Evolutionary conservation across 768 basidiomycete genomes (phyloP).

Genomic region (Chlorophyllum brunneum): DNA sequence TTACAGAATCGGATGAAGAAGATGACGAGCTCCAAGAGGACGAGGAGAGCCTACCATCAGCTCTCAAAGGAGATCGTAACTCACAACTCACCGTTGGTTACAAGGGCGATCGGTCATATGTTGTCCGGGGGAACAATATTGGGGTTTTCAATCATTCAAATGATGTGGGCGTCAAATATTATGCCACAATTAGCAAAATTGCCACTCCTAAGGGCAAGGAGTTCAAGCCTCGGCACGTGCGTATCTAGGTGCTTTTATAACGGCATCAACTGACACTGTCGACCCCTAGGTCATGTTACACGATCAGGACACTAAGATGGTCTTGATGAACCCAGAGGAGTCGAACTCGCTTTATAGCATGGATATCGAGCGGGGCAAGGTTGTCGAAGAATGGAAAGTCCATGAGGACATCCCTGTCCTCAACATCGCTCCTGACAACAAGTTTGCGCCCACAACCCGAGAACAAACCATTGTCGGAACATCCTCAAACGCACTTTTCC

Average conservation of each 20-base stretch:
- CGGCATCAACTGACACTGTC: background rate
- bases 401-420: constrained; percentile 83
- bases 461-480: constrained; percentile 92
- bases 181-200: constrained; percentile 83
- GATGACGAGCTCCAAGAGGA: constrained; percentile 44
- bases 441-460: constrained; percentile 90
- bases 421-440: constrained; percentile 89
- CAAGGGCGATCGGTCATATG: constrained; percentile 92
- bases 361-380: constrained; percentile 92
- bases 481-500: constrained; percentile 95
- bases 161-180: constrained; percentile 69
- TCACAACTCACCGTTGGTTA: constrained; percentile 92
- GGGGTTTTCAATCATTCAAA: constrained; percentile 81
- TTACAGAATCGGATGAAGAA: constrained; percentile 38
- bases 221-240: constrained; percentile 84
- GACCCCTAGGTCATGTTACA: constrained; percentile 88
- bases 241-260: constrained; percentile 16
- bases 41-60: constrained; percentile 36
- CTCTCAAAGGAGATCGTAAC: constrained; percentile 64
- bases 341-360: constrained; percentile 82
- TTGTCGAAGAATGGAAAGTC: constrained; percentile 99
- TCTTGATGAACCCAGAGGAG: constrained; percentile 80
- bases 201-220: constrained; percentile 74
- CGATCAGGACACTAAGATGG: constrained; percentile 94
- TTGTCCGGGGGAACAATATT: constrained; percentile 87